Base-by-base conservation (phyloP, 371 early-diverging fungal species). In the Dentiscutata heterogama region DNA sequence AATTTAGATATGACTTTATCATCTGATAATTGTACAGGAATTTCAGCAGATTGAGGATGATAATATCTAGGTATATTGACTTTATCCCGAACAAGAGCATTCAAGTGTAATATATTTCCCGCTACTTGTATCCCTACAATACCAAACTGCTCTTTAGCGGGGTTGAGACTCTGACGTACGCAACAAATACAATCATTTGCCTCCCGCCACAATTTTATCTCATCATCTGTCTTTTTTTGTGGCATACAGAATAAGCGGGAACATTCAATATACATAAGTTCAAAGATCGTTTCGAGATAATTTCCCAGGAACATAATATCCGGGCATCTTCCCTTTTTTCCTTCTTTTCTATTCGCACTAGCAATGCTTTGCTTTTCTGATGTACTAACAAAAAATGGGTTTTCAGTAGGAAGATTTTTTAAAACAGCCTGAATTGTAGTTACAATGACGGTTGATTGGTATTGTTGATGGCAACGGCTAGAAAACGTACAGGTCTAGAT, bases 281-380 rank as follows among this genome's bases (percentile, higher is more conserved):
- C 61, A 61, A 76, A 76, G 22, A 22, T 60, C 35, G n/a, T 61
- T 39, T 60, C 76, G 5, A 56, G 29, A 22, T 76, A 76, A 29
- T 61, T 76, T 39, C 29, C 22, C 22, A 61, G 2, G 1, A 51
- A 51, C 51, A 51, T 51, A 2, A 51, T 51, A 51, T 51, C 51
- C 3, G 51, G 16, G 4, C 51, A 61, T 22, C 61, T 76, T 20
- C 76, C 42, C 35, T 1, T 64, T 11, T 58, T 60, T 74, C 53
- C 16, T n/a, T 51, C 78, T 46, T 78, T 78, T 65, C 67, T 78
- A 78, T 78, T 51, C 11, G 65, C 53, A n/a, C 67, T 78, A 2
- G 67, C 65, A 63, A 78, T 46, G 46, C 78, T 78, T 65, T 78
- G 78, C 16, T 78, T 78, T 58, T 64, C 78, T 7, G 51, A 78